Percentiles rank a stretch among this genome's conserved stretches.
phyloP scores from a whole-genome alignment of 73 alveolate species.

The Loxodes magnus region DNA sequence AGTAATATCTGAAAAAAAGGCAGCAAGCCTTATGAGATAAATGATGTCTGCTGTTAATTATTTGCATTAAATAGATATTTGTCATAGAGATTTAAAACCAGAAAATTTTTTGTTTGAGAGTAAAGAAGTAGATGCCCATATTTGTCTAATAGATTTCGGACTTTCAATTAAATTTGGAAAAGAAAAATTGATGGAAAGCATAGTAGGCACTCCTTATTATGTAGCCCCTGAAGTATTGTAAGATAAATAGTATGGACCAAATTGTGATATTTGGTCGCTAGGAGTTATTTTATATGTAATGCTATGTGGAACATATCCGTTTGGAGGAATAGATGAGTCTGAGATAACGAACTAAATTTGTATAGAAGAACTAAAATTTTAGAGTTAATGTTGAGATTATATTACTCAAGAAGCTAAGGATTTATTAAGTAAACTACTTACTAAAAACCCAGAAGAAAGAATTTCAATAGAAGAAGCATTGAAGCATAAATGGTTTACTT shows the following conservation, averaged over 20 bases:
- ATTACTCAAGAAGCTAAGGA: conserved; percentile 25
- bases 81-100: conserved; percentile 89
- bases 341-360: conserved; percentile 14
- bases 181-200: conserved; percentile 15
- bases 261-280: conserved; percentile 48
- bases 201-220: conserved; percentile 30
- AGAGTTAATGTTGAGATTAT: conserved; percentile 21
- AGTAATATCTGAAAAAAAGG: conserved; percentile 5
- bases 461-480: conserved; percentile 20
- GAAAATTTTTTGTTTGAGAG: conserved; percentile 80
- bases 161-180: conserved; percentile 14
- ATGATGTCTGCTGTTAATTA: conserved; percentile 55
- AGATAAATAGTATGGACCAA: conserved; percentile 28
- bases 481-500: conserved; percentile 19
- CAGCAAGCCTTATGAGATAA: conserved; percentile 46
- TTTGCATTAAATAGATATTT: conserved; percentile 77
- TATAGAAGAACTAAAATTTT: neutral
- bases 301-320: conserved; percentile 31
- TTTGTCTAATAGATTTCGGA: conserved; percentile 82
- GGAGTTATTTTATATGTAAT: conserved; percentile 41
- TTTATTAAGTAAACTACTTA: conserved; percentile 15
- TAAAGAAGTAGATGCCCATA: conserved; percentile 43
- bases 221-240: conserved; percentile 46
- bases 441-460: conserved; percentile 20
- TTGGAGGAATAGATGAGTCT: conserved; percentile 14